These are phyloP conservation scores for Aspergillus ibericus DNA, from an alignment of 2,329 filamentous ascomycete species.

Conservation along the genomic window DNA sequence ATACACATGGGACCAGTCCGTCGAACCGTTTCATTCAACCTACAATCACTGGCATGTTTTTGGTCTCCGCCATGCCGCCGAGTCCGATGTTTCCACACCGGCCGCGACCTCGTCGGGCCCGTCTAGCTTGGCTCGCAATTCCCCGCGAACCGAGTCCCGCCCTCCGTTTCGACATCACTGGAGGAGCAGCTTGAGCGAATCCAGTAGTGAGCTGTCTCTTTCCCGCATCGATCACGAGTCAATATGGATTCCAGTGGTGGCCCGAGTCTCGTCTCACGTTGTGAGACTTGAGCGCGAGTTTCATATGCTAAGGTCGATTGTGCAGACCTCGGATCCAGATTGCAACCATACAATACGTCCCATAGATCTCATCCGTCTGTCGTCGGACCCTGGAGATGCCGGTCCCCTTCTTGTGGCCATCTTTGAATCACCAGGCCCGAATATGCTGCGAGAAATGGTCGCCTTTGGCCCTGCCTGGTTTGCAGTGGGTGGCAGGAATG, in stretches of 20 bases:
- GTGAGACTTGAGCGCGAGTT: constrained; percentile 84
- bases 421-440: constrained; percentile 74
- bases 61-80: constrained; percentile 58
- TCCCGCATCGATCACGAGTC: constrained; percentile 41
- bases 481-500: constrained; percentile 52
- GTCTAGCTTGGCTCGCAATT: constrained; percentile 44
- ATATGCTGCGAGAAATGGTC: constrained; percentile 69
- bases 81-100: constrained; percentile 50
- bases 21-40: constrained; percentile 54
- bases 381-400: constrained; percentile 67
- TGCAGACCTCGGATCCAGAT: constrained; percentile 68
- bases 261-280: constrained; percentile 77
- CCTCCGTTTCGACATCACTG: constrained; percentile 48
- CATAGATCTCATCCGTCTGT: constrained; percentile 73
- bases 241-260: constrained; percentile 66
- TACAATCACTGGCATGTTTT: constrained; percentile 88
- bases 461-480: constrained; percentile 78
- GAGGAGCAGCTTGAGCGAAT: constrained; percentile 53
- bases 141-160: constrained; percentile 43
- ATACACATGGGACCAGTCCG: constrained; percentile 72
- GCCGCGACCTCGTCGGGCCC: constrained; percentile 48
- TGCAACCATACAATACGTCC: constrained; percentile 77
- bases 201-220: constrained; percentile 45
- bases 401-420: constrained; percentile 74
- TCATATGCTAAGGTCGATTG: constrained; percentile 74